Conservation (phyloP, 108 stramenopile species). For the Skeletonema menzelii region DNA sequence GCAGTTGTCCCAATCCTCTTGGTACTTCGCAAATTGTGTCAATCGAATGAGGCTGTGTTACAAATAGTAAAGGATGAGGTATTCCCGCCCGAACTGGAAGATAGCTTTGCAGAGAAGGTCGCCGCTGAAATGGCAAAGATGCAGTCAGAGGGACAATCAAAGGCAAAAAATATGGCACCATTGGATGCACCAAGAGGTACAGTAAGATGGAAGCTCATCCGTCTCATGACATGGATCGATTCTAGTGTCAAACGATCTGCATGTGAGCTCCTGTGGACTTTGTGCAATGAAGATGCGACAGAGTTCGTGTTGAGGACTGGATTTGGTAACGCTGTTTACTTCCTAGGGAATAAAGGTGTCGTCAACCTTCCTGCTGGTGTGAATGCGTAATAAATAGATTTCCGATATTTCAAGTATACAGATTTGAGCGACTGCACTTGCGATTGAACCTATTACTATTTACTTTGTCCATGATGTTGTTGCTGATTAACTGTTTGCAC, state of each 20-base stretch:
- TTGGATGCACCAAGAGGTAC: conserved; percentile 81
- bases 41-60: conserved; percentile 36
- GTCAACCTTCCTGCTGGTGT: conserved; percentile 57
- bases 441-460: not conserved
- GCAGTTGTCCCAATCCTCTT: conserved; percentile 74
- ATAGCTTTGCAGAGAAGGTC: conserved; percentile 17
- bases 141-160: conserved; percentile 17
- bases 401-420: not conserved
- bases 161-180: conserved; percentile 73
- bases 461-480: not conserved
- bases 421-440: not conserved
- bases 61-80: conserved; percentile 49
- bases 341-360: conserved; percentile 76
- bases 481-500: not conserved
- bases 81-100: conserved; percentile 65
- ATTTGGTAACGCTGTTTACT: conserved; percentile 81
- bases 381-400: not conserved
- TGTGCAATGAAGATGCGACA: conserved; percentile 67
- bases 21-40: conserved; percentile 53
- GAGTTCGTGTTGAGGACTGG: conserved; percentile 77
- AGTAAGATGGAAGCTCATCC: conserved; percentile 66
- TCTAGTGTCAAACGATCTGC: conserved; percentile 73
- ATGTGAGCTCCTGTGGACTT: conserved; percentile 79
- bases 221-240: conserved; percentile 77
- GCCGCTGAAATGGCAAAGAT: conserved; percentile 35